Conservation (phyloP, 2,329 filamentous ascomycete genomes). For the Coniochaeta sp. region DNA sequence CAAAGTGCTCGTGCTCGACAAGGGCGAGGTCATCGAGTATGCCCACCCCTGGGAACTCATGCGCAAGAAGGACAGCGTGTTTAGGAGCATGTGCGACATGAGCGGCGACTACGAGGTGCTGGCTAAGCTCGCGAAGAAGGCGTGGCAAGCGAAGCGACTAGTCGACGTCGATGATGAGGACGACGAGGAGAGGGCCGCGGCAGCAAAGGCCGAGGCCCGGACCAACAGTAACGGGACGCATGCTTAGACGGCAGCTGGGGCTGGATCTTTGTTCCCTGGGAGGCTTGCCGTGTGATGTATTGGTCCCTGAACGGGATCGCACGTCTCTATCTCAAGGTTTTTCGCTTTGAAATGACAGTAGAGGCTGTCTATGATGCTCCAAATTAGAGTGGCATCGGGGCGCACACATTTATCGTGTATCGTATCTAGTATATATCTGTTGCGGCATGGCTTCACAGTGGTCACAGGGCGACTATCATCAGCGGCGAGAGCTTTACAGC, state of each 20-base stretch:
- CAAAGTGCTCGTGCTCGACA: constrained; percentile 90
- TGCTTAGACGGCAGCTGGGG: not conserved
- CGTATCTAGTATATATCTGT: not conserved
- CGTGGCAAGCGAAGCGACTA: constrained; percentile 29
- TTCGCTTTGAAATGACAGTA: not conserved
- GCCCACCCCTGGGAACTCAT: constrained; percentile 84
- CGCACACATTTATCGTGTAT: not conserved
- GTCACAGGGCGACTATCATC: not conserved
- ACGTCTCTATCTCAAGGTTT: not conserved
- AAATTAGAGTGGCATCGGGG: not conserved
- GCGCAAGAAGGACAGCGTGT: constrained; percentile 57
- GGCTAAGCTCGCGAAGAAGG: constrained; percentile 47
- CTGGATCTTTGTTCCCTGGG: not conserved
- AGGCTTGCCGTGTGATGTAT: not conserved
- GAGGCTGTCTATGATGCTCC: not conserved
- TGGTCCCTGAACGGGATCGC: not conserved
- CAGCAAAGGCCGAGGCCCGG: not conserved
- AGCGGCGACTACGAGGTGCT: constrained; percentile 49
- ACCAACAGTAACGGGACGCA: not conserved
- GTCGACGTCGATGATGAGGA: constrained; percentile 28
- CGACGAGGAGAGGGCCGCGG: constrained; percentile 4
- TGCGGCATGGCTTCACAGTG: not conserved
- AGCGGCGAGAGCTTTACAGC: not conserved
- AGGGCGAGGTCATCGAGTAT: constrained; percentile 79
- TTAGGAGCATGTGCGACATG: constrained; percentile 58